phyloP scores from a whole-genome alignment of 2,329 filamentous ascomycete genomes.

The Phaeosphaeriaceae sp. region DNA sequence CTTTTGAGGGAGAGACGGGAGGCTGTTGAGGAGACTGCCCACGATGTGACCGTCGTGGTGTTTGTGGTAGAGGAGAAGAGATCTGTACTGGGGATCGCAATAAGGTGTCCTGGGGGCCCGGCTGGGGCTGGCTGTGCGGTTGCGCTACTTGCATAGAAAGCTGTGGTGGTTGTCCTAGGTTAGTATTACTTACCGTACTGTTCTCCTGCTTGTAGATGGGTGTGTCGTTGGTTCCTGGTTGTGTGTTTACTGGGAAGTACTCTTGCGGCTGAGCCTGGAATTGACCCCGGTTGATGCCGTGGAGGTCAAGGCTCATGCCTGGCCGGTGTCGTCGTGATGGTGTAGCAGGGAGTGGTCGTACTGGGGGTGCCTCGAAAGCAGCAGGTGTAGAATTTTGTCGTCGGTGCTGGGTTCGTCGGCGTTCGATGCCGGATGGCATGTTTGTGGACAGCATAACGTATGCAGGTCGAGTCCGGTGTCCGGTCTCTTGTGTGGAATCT shows the following conservation, averaged over 20 bases:
- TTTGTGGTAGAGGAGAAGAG: conserved; percentile 43
- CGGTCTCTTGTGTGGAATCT: conserved; percentile 37
- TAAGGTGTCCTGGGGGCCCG: conserved; percentile 63
- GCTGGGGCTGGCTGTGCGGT: conserved; percentile 83
- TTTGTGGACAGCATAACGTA: conserved; percentile 79
- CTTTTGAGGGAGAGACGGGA: conserved; percentile 42
- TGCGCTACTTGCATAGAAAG: conserved; percentile 89
- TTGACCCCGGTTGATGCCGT: conserved; percentile 64
- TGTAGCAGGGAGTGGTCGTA: conserved; percentile 69
- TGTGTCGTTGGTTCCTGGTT: conserved; percentile 33
- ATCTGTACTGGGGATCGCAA: conserved; percentile 48
- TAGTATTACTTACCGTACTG: conserved; percentile 63
- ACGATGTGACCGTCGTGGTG: conserved; percentile 41
- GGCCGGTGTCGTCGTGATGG: conserved; percentile 65
- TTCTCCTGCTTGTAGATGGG: conserved; percentile 55
- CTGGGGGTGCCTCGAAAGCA: conserved; percentile 77
- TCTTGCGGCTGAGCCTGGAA: conserved; percentile 32
- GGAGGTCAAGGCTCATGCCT: conserved; percentile 81
- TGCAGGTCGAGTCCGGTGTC: conserved; percentile 73
- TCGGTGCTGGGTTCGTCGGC: conserved; percentile 77
- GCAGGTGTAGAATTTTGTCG: conserved; percentile 87
- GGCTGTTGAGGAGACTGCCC: conserved; percentile 43
- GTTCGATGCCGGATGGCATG: conserved; percentile 74
- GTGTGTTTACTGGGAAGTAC: conserved; percentile 52
- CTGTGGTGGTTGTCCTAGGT: conserved; percentile 69